Evolutionary conservation across 192 early-diverging fungal species (phyloP).

Genomic region (Coemansia sp.): DNA sequence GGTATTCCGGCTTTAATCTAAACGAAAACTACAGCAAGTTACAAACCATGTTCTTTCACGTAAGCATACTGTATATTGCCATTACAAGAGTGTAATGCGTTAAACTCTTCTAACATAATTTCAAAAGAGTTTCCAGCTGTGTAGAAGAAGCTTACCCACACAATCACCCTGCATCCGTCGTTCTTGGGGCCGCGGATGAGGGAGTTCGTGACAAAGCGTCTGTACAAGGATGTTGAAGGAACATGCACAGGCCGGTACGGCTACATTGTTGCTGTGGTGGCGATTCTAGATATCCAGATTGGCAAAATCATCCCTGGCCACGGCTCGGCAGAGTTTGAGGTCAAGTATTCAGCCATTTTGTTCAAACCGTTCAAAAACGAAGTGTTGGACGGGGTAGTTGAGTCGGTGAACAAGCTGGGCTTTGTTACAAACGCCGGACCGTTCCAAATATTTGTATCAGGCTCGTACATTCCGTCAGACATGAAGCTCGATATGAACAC

Average conservation of each 20-base stretch:
- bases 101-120: neutral
- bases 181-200: constrained; percentile 85
- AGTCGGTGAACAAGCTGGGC: constrained; percentile 90
- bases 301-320: constrained; percentile 80
- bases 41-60: constrained; percentile 50
- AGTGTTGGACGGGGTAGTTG: constrained; percentile 90
- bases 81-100: neutral
- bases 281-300: constrained; percentile 72
- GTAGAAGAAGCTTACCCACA: constrained; percentile 87
- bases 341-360: constrained; percentile 90
- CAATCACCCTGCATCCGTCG: constrained; percentile 90
- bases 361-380: constrained; percentile 97
- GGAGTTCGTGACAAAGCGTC: constrained; percentile 69
- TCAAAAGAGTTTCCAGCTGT: neutral
- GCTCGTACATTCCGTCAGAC: constrained; percentile 79
- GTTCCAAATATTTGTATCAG: constrained; percentile 86
- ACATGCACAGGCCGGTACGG: constrained; percentile 91
- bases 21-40: neutral
- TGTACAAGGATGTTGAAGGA: constrained; percentile 96
- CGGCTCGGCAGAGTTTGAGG: constrained; percentile 89
- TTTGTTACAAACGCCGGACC: constrained; percentile 96
- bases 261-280: constrained; percentile 88
- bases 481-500: constrained; percentile 89
- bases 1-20: neutral
- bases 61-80: constrained; percentile 10